Evolutionary conservation across 2,329 filamentous ascomycete species (phyloP).

Genomic region (Sphaerulina populicola): DNA sequence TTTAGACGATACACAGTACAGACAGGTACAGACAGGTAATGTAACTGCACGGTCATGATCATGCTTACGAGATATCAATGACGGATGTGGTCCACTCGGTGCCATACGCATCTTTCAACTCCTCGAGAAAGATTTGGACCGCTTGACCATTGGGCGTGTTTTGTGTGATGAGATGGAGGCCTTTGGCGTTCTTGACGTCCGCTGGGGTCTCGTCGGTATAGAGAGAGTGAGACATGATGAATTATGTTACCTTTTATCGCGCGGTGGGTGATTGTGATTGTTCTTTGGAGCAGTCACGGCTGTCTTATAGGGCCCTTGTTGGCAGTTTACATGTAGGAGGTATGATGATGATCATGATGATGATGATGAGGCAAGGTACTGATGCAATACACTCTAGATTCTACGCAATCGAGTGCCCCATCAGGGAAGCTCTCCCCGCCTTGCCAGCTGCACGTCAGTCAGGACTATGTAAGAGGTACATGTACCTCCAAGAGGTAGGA

Average conservation of each 20-base stretch:
- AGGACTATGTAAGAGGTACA: too few relatives aligned
- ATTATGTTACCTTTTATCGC: not conserved
- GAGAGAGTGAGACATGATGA: slow-evolving; percentile 34
- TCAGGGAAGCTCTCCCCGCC: slow-evolving; percentile 1
- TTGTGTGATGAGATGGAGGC: slow-evolving; percentile 46
- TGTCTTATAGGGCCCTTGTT: not conserved
- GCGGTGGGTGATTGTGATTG: not conserved
- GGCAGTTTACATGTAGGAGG: slow-evolving; percentile 10
- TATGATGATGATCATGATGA: too few relatives aligned
- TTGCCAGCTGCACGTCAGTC: not conserved
- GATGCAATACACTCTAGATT: slow-evolving; percentile 10
- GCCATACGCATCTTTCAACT: slow-evolving; percentile 45
- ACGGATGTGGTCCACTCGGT: slow-evolving; percentile 42
- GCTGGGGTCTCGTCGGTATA: slow-evolving; percentile 41
- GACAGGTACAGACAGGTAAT: too few relatives aligned
- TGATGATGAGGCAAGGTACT: not conserved
- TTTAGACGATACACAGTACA: not conserved
- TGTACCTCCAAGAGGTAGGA: too few relatives aligned
- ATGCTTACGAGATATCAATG: slow-evolving; percentile 38
- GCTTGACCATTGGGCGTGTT: slow-evolving; percentile 47
- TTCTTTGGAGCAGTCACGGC: not conserved
- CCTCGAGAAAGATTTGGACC: slow-evolving; percentile 49
- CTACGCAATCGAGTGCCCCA: slow-evolving; percentile 4
- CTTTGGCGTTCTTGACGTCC: slow-evolving; percentile 43
- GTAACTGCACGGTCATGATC: too few relatives aligned